These are phyloP conservation scores for Epichloe festucae DNA, from an alignment of 2,329 filamentous ascomycete genomes.

Conservation along the genomic window DNA sequence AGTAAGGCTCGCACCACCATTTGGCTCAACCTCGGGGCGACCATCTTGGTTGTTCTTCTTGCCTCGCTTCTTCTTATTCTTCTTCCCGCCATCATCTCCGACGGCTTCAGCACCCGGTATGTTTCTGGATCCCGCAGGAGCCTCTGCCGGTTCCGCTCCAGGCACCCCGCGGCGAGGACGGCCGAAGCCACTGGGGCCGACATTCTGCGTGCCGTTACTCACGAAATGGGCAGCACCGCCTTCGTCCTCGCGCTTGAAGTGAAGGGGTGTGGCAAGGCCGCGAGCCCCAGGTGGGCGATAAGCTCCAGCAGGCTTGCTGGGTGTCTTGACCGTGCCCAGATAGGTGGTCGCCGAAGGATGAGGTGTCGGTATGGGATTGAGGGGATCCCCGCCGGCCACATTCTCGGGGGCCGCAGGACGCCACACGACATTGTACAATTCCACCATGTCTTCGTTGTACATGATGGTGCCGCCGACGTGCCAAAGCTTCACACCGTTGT, in stretches of 20 bases:
- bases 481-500: constrained; percentile 94
- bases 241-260: constrained; percentile 96
- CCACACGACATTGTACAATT: constrained; percentile 87
- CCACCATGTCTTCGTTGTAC: constrained; percentile 91
- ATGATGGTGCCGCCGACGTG: constrained; percentile 79
- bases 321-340: constrained; percentile 78
- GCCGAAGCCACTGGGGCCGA: constrained; percentile 69
- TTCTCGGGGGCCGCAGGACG: constrained; percentile 56
- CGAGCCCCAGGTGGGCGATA: constrained; percentile 92
- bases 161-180: constrained; percentile 65
- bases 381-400: constrained; percentile 52
- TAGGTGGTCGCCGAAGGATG: constrained; percentile 76
- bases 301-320: constrained; percentile 91
- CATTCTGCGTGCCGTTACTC: constrained; percentile 63
- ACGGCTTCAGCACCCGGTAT: constrained; percentile 50
- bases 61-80: constrained; percentile 96
- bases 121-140: constrained; percentile 54
- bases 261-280: constrained; percentile 74
- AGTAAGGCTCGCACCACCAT: constrained; percentile 33
- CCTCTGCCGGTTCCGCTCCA: constrained; percentile 63
- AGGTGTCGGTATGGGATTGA: constrained; percentile 60
- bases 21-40: constrained; percentile 32
- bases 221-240: constrained; percentile 77
- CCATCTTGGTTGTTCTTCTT: constrained; percentile 83
- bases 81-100: constrained; percentile 60